Evolutionary conservation across 2,329 filamentous ascomycete genomes (phyloP), one percentile per base, ranked within the genome.

Genomic region (Pseudogymnoascus sp.): DNA sequence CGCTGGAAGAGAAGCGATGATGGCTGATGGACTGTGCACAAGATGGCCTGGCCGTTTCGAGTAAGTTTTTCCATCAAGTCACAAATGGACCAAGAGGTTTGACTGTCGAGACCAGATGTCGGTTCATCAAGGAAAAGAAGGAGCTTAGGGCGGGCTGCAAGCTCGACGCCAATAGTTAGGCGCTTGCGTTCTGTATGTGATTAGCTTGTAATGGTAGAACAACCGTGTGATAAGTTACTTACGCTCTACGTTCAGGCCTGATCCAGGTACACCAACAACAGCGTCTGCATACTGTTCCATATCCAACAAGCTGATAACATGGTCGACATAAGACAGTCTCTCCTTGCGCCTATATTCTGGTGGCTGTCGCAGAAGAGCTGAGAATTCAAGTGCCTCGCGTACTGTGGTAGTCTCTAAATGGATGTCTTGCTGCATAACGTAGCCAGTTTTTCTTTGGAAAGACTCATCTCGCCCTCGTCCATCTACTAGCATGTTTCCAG

Each of bases 361-460:
- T 0, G 92, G 90, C 72, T 96, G 92, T 63, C 93, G 89, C 42
- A 97, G 87, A 5, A 93, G 75, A n/a, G 92, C 92, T 69, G 87
- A 92, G 75, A 97, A 97, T 69, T 85, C 86, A 35, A 97, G 81
- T 6, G 92, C 91, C 76, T 97, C 93, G 64, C 92, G 87, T 29
- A 96, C 92, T 1, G 92, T 96, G 0, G 86, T 79, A 68, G 91
- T 94, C 58, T 87, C 81, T 58, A 95, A 80, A 72, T 96, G 92
- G 10, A 96, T 81, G 82, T 97, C 92, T 71, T 95, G 90, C 73
- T 96, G 92, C 72, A 96, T 91, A 38, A 92, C 91, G 68, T 96
- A 96, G 41, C 92, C 92, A 0, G 70, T 67, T 21, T 69, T 71
- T 29, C 92, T 88, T 74, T 96, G 92, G 81, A 96, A 96, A 0